Evolutionary conservation across 2,329 filamentous ascomycete genomes (phyloP).

Genomic region (Cladosporium sp.): DNA sequence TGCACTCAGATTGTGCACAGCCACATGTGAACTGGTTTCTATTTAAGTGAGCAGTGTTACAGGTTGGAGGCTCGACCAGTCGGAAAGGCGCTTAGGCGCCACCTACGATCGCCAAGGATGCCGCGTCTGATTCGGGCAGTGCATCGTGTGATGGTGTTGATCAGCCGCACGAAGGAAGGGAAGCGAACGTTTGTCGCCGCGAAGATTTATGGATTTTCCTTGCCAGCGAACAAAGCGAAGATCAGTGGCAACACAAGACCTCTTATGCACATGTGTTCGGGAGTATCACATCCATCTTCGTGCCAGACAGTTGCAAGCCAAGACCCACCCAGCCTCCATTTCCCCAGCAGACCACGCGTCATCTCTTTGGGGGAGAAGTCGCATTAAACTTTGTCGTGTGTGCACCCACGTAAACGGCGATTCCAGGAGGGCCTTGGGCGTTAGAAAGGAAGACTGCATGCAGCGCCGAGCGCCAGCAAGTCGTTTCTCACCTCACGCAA

Average conservation of each 20-base stretch:
- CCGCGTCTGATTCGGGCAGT: constrained; percentile 5
- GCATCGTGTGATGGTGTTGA: constrained; percentile 5
- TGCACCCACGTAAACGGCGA: constrained; percentile 12
- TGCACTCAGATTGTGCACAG: background rate
- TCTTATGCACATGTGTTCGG: background rate
- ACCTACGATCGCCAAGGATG: constrained; percentile 9
- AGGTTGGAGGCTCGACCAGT: background rate
- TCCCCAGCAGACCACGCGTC: constrained; percentile 7
- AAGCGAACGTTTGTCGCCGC: background rate
- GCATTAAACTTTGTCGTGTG: constrained; percentile 10
- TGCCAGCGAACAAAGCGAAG: background rate
- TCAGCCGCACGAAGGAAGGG: background rate
- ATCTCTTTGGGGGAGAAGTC: background rate
- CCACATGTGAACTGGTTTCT: background rate
- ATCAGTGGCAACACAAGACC: background rate
- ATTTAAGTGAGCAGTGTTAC: constrained; percentile 23
- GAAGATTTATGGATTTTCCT: background rate
- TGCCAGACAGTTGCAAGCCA: background rate
- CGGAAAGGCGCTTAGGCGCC: constrained; percentile 3
- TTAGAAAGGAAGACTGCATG: constrained; percentile 2
- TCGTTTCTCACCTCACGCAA: background rate
- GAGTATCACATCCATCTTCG: background rate
- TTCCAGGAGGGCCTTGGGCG: constrained; percentile 2
- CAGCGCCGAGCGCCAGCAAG: constrained; percentile 6
- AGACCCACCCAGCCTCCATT: constrained; percentile 7